Evolutionary conservation across 192 early-diverging fungal genomes (phyloP).

Genomic region (Umbelopsis sp.): DNA sequence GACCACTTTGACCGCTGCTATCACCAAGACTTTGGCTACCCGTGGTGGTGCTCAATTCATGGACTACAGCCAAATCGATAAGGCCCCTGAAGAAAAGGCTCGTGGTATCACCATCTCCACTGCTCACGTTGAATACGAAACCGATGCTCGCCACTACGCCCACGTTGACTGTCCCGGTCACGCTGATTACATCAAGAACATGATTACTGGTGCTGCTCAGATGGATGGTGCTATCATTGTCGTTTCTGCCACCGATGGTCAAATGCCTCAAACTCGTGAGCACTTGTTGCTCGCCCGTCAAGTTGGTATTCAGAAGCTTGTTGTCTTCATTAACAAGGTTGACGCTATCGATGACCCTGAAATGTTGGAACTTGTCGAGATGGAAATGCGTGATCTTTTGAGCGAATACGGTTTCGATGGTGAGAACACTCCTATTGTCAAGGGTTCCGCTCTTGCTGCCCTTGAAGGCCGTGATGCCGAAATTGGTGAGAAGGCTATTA

Average conservation of each 20-base stretch:
- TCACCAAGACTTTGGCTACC: constrained; percentile 91
- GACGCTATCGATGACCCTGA: constrained; percentile 95
- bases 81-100: constrained; percentile 97
- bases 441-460: constrained; percentile 94
- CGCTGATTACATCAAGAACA: constrained; percentile 99
- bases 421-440: constrained; percentile 87
- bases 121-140: constrained; percentile 98
- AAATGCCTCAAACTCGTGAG: constrained; percentile 99
- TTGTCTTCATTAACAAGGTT: constrained; percentile 99
- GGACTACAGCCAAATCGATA: constrained; percentile 97
- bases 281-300: constrained; percentile 95
- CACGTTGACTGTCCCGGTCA: constrained; percentile 99
- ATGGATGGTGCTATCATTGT: constrained; percentile 99
- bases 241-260: constrained; percentile 96
- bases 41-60: constrained; percentile 86
- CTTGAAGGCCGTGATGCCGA: constrained; percentile 90
- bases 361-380: constrained; percentile 98
- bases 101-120: constrained; percentile 98
- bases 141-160: constrained; percentile 86
- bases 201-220: constrained; percentile 98
- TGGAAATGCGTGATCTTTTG: constrained; percentile 98
- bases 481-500: constrained; percentile 86
- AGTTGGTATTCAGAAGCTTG: constrained; percentile 90
- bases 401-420: constrained; percentile 91
- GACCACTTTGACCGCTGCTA: constrained; percentile 97